Conservation (phyloP, 192 early-diverging fungal genomes). For the Ramicandelaber brevisporus region DNA sequence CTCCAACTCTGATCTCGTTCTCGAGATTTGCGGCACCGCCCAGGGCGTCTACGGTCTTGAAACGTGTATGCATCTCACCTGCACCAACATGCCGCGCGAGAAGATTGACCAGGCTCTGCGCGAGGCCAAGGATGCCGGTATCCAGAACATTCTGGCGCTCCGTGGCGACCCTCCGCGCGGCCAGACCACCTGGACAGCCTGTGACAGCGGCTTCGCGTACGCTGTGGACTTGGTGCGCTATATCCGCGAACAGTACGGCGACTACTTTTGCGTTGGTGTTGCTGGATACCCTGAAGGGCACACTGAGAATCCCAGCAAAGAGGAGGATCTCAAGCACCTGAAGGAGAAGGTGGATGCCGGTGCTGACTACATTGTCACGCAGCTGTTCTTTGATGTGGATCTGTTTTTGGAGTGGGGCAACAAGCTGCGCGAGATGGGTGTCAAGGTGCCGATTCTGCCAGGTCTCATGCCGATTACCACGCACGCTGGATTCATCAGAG, state of each 20-base stretch:
- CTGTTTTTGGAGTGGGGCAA: conserved; percentile 60
- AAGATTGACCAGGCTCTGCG: conserved; percentile 71
- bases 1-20: conserved; percentile 56
- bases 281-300: conserved; percentile 95
- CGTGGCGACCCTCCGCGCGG: conserved; percentile 85
- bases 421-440: conserved; percentile 43
- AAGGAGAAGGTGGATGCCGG: conserved; percentile 80
- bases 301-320: conserved; percentile 39
- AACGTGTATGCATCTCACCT: conserved; percentile 94
- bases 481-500: conserved; percentile 77
- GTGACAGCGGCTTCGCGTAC: conserved; percentile 68
- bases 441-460: conserved; percentile 66
- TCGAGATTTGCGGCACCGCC: conserved; percentile 69
- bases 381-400: conserved; percentile 87
- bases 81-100: conserved; percentile 84
- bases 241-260: conserved; percentile 69
- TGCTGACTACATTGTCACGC: conserved; percentile 81
- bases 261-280: conserved; percentile 89
- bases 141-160: conserved; percentile 90
- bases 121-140: conserved; percentile 72
- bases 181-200: conserved; percentile 48
- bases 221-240: conserved; percentile 76
- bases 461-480: conserved; percentile 95
- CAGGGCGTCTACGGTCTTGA: conserved; percentile 87
- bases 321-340: conserved; percentile 53